phyloP scores from a whole-genome alignment of 129 eudicot species.

The Oenanthe sinensis region DNA sequence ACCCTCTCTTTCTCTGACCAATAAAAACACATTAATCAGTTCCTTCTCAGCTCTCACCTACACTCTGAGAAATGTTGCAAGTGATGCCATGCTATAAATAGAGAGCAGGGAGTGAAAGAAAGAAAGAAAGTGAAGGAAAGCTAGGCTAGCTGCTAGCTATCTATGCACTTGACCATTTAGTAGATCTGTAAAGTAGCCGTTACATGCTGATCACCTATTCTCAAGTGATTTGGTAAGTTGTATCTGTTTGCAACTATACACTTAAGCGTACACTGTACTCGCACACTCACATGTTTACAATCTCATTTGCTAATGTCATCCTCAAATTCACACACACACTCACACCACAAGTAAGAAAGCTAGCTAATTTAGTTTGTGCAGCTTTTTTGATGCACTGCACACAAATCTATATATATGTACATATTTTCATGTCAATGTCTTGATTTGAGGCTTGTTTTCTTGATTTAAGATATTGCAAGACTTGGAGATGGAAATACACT shows the following conservation, averaged over 20 bases:
- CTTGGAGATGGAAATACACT: not conserved
- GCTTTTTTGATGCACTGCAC: not conserved
- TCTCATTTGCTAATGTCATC: not conserved
- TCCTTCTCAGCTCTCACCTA: constrained; percentile 1
- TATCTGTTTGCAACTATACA: not conserved
- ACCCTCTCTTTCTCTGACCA: not conserved
- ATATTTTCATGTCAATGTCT: not conserved
- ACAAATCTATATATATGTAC: not conserved
- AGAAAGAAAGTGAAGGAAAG: not conserved
- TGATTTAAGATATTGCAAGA: not conserved
- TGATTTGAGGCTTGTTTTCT: not conserved
- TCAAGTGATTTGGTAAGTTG: constrained; percentile 4
- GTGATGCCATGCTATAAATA: constrained; percentile 9
- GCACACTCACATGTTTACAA: not conserved
- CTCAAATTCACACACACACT: not conserved
- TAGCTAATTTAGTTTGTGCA: not conserved
- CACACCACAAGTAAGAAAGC: not conserved
- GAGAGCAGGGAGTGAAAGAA: not conserved
- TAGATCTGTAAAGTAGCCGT: not conserved
- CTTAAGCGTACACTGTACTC: not conserved
- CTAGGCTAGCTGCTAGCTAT: not conserved
- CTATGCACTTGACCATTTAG: not conserved
- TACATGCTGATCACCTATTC: constrained; percentile 1
- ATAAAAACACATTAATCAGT: not conserved
- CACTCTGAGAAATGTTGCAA: not conserved